A percentile compares a stretch with the other conserved stretches of the same genome.
Conservation (phyloP, 148 eudicot species). For the Rhododendron vialii region DNA sequence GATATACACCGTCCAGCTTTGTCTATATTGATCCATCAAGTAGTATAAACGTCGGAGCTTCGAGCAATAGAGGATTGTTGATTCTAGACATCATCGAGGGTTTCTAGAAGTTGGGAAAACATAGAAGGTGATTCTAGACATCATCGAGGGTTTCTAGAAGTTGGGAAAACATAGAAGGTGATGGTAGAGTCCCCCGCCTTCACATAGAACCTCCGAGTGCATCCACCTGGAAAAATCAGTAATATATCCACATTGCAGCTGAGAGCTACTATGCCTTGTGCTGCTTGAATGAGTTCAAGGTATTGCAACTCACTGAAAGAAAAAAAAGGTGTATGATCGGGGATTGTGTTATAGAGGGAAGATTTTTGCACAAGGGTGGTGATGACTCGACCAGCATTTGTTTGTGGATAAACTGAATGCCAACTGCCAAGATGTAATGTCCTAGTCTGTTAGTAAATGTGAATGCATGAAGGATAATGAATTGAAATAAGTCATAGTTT, state of each 20-base stretch:
- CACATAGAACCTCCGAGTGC: neutral
- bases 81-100: neutral
- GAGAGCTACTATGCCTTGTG: neutral
- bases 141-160: neutral
- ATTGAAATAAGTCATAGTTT: neutral
- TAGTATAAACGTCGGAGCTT: neutral
- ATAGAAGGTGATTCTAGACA: neutral
- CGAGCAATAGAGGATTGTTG: neutral
- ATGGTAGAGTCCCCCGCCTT: neutral
- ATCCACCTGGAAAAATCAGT: neutral
- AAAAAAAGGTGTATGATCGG: neutral
- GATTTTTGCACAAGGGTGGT: neutral
- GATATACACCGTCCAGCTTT: neutral
- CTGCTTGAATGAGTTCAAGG: constrained; percentile 1
- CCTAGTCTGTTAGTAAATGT: neutral
- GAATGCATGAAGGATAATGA: neutral
- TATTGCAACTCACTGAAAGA: neutral
- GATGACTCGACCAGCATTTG: neutral
- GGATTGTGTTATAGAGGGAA: neutral
- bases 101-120: neutral
- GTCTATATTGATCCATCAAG: neutral
- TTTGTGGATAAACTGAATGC: neutral
- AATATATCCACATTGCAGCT: neutral
- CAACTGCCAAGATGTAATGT: neutral
- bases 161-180: neutral